Conservation (phyloP, 768 basidiomycete genomes). For the Tricholoma hemisulphureum region DNA sequence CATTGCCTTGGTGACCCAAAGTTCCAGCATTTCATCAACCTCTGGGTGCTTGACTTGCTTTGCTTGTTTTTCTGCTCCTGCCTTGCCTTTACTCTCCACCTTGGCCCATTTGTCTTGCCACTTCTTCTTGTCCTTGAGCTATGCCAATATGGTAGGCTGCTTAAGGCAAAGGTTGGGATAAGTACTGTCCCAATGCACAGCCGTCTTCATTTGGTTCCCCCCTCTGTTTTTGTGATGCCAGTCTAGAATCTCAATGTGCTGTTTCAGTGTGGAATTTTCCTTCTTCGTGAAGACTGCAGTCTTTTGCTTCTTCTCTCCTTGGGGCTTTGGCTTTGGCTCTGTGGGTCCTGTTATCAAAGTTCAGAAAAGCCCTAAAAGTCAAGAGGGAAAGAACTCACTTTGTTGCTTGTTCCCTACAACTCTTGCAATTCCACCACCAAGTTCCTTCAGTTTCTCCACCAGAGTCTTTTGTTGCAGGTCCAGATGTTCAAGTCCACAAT, state of each 20-base stretch:
- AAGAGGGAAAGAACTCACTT: neutral
- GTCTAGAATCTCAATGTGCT: constrained; percentile 12
- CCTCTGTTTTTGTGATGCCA: constrained; percentile 23
- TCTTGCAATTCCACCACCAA: neutral
- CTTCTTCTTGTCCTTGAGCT: constrained; percentile 26
- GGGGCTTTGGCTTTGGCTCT: neutral
- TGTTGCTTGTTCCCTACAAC: constrained; percentile 3
- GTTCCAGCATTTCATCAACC: constrained; percentile 8
- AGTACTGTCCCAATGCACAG: constrained; percentile 17
- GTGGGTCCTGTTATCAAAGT: neutral
- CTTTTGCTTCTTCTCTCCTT: neutral
- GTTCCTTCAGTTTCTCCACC: constrained; percentile 4
- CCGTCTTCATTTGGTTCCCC: constrained; percentile 23
- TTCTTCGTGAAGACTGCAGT: constrained; percentile 1
- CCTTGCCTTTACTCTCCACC: neutral
- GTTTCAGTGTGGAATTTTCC: neutral
- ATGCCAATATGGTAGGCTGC: constrained; percentile 24
- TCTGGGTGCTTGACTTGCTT: too few species aligned
- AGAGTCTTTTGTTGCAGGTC: neutral
- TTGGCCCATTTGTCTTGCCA: constrained; percentile 18
- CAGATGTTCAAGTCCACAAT: too few species aligned
- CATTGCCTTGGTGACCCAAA: constrained; percentile 23
- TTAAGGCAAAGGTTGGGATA: too few species aligned
- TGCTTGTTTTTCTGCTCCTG: neutral
- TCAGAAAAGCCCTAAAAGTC: neutral